phyloP scores from a whole-genome alignment of 805 yeast species.

The Ogataea saltuana region DNA sequence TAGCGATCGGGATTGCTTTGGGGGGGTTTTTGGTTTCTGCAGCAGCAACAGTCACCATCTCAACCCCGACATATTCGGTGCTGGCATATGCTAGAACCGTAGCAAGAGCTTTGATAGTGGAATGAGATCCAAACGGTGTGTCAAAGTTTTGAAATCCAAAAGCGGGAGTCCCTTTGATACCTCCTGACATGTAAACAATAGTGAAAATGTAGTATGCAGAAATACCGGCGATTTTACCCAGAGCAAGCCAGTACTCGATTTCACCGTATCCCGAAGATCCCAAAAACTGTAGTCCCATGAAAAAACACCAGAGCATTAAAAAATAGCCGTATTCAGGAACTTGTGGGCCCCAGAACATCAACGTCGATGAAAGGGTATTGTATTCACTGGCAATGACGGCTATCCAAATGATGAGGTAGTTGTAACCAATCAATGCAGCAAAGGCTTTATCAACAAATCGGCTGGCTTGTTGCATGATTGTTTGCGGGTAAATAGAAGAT shows the following conservation, averaged over 20 bases:
- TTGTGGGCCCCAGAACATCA: constrained; percentile 50
- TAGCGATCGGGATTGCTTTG: constrained; percentile 55
- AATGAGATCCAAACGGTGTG: constrained; percentile 12
- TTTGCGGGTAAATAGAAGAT: constrained; percentile 43
- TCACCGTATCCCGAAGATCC: constrained; percentile 58
- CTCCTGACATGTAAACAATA: constrained; percentile 38
- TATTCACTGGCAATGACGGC: constrained; percentile 54
- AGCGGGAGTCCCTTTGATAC: constrained; percentile 31
- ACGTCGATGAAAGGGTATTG: constrained; percentile 49
- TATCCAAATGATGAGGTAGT: constrained; percentile 53
- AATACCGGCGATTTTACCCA: constrained; percentile 41
- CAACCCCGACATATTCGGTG: constrained; percentile 29
- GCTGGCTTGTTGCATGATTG: constrained; percentile 40
- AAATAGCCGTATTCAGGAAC: constrained; percentile 58
- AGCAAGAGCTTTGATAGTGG: constrained; percentile 26
- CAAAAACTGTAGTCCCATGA: constrained; percentile 48
- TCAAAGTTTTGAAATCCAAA: constrained; percentile 22
- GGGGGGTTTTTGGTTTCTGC: constrained; percentile 61
- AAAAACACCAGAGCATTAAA: constrained; percentile 51
- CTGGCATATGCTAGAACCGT: constrained; percentile 28
- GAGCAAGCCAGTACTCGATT: constrained; percentile 53
- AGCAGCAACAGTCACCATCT: constrained; percentile 49
- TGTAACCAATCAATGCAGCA: constrained; percentile 52
- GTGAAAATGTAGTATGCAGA: constrained; percentile 45
- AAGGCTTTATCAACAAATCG: constrained; percentile 51